Percentiles rank a stretch among this genome's conserved stretches.
These are phyloP conservation scores for Colletotrichum viniferum DNA, from an alignment of 2,329 filamentous ascomycete genomes.

Conservation along the genomic window DNA sequence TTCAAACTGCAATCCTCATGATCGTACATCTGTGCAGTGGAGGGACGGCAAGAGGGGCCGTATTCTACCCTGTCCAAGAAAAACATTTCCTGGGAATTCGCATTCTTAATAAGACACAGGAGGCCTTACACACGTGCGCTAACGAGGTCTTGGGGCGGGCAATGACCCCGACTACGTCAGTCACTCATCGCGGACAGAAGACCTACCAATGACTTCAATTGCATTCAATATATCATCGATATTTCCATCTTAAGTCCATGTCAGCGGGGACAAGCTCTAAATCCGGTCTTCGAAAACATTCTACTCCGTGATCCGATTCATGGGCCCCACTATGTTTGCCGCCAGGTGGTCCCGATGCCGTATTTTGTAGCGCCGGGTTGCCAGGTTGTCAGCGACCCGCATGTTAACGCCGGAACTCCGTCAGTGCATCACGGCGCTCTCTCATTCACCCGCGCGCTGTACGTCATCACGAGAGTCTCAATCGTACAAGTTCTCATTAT, in stretches of 20 bases:
- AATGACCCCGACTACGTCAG: not conserved
- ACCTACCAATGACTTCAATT: not conserved
- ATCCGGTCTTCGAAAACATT: not conserved
- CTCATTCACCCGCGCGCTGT: not conserved
- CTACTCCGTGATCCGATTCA: not conserved
- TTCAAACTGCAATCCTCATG: not conserved
- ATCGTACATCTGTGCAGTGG: not conserved
- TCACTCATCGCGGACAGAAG: not conserved
- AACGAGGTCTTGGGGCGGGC: not conserved
- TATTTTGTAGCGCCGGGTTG: not conserved
- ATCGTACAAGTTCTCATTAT: not conserved
- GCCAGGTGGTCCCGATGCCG: not conserved
- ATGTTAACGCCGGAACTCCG: not conserved
- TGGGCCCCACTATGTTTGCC: not conserved
- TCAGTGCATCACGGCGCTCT: not conserved
- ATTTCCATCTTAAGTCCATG: not conserved
- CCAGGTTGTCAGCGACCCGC: not conserved
- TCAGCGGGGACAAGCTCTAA: not conserved
- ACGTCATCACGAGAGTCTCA: not conserved
- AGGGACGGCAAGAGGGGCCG: not conserved
- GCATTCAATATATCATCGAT: not conserved
- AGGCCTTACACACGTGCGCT: not conserved
- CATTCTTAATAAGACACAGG: not conserved
- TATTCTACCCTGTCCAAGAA: not conserved
- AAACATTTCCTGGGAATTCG: not conserved